phyloP scores from a whole-genome alignment of 2,329 filamentous ascomycete genomes.

The Cladosporium colombiae region DNA sequence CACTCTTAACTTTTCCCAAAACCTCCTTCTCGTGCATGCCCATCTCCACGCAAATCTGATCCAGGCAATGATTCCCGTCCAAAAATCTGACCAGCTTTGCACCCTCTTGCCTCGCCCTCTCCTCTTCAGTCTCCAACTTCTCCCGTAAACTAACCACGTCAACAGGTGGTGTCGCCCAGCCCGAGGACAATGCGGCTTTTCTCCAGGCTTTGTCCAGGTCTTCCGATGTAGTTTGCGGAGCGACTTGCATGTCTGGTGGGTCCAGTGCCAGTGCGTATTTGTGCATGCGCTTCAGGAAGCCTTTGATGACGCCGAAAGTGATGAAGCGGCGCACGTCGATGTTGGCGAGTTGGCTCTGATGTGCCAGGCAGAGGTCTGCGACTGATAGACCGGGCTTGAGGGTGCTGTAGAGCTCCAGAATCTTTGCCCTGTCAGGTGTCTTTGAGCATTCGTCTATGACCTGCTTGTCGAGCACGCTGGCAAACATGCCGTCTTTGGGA shows the following conservation, averaged over 20 bases:
- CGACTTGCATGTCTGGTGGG: constrained; percentile 10
- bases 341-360: constrained; percentile 69
- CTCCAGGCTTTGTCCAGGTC: constrained; percentile 37
- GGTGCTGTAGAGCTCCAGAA: constrained; percentile 83
- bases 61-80: constrained; percentile 75
- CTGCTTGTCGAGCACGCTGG: constrained; percentile 5
- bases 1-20: constrained; percentile 65
- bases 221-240: constrained; percentile 5
- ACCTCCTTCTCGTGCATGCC: constrained; percentile 70
- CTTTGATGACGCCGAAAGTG: constrained; percentile 95
- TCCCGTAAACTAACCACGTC: constrained; percentile 34
- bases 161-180: constrained; percentile 34
- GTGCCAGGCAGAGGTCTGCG: constrained; percentile 79
- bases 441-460: background rate
- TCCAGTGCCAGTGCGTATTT: constrained; percentile 65
- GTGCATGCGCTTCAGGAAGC: constrained; percentile 87
- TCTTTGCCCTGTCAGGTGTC: constrained; percentile 36
- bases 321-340: constrained; percentile 90
- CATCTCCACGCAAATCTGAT: constrained; percentile 78
- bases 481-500: constrained; percentile 23
- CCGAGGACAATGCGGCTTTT: constrained; percentile 35
- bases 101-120: constrained; percentile 37
- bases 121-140: constrained; percentile 22
- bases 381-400: constrained; percentile 82
- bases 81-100: constrained; percentile 64